phyloP scores from a whole-genome alignment of 1,139 yeast genomes.

The Suhomyces guaymorum region DNA sequence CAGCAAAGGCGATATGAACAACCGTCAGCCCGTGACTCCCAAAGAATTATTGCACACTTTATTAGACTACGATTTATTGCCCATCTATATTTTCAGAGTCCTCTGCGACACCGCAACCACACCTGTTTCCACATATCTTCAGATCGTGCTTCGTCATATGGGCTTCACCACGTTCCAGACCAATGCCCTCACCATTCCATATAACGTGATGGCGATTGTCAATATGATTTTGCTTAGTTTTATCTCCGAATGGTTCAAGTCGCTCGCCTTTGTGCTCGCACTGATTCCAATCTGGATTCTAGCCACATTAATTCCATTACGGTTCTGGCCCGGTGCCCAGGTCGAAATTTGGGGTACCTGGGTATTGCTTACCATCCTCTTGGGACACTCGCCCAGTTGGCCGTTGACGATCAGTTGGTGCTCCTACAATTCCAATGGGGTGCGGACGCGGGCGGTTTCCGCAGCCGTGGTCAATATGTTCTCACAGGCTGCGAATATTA shows the following conservation, averaged over 20 bases:
- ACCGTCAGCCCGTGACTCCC: constrained; percentile 54
- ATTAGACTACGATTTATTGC: constrained; percentile 55
- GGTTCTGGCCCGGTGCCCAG: constrained; percentile 24
- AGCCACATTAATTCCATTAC: constrained; percentile 18
- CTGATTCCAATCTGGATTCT: constrained; percentile 23
- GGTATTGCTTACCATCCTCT: constrained; percentile 20
- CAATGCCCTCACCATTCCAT: constrained; percentile 57
- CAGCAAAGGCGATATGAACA: constrained; percentile 66
- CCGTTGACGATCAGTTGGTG: constrained; percentile 25
- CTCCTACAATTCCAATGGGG: constrained; percentile 23
- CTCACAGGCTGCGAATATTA: constrained; percentile 21
- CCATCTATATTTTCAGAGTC: constrained; percentile 54
- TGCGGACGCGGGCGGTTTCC: constrained; percentile 24
- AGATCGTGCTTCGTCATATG: constrained; percentile 50
- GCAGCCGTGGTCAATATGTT: constrained; percentile 27
- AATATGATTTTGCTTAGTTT: constrained; percentile 40
- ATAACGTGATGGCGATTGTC: constrained; percentile 38
- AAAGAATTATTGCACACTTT: constrained; percentile 42
- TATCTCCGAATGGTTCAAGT: constrained; percentile 40
- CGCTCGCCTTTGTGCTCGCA: constrained; percentile 28
- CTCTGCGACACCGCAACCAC: constrained; percentile 44
- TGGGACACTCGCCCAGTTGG: constrained; percentile 23
- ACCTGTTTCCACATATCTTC: constrained; percentile 51
- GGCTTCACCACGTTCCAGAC: constrained; percentile 59
- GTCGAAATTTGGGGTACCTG: constrained; percentile 24